A percentile compares a stretch with the other conserved stretches of the same genome.
These are phyloP conservation scores for Fagus crenata DNA, from an alignment of 306 rosid genomes.

Conservation along the genomic window DNA sequence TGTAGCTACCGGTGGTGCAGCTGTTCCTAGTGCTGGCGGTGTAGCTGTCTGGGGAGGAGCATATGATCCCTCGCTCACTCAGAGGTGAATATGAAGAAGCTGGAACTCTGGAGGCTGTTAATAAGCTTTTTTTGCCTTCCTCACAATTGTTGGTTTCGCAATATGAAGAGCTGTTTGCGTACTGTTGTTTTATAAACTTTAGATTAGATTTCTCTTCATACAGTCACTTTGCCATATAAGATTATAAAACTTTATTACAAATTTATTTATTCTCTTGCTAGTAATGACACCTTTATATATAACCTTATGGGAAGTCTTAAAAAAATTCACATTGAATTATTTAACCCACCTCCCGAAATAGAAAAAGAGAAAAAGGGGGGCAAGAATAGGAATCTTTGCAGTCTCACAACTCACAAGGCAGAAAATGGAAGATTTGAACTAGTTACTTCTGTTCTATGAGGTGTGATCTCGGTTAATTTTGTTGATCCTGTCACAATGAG, in stretches of 20 bases:
- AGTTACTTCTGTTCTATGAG: too few relatives aligned
- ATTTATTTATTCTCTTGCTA: neutral
- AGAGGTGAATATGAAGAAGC: slow-evolving; percentile 28
- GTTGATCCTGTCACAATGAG: too few relatives aligned
- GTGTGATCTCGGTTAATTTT: too few relatives aligned
- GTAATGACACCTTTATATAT: neutral
- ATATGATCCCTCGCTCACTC: slow-evolving; percentile 44
- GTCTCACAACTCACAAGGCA: too few relatives aligned
- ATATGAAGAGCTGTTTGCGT: neutral
- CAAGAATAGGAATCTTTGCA: too few relatives aligned
- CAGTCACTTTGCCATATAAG: neutral
- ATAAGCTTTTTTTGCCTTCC: neutral
- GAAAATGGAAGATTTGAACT: too few relatives aligned
- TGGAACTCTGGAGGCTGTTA: neutral
- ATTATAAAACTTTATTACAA: neutral
- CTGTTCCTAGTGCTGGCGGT: slow-evolving; percentile 20
- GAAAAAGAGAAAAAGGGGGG: too few relatives aligned
- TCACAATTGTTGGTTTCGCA: neutral
- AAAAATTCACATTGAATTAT: too few relatives aligned
- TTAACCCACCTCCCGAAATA: too few relatives aligned
- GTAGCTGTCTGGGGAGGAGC: slow-evolving; percentile 37
- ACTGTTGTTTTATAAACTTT: neutral
- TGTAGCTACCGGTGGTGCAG: slow-evolving; percentile 23
- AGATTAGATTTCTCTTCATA: neutral
- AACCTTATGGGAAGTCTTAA: neutral